Evolutionary conservation across 208 protist species (phyloP), one percentile per base, ranked within the genome.

Genomic region (Spongospora subterranea): DNA sequence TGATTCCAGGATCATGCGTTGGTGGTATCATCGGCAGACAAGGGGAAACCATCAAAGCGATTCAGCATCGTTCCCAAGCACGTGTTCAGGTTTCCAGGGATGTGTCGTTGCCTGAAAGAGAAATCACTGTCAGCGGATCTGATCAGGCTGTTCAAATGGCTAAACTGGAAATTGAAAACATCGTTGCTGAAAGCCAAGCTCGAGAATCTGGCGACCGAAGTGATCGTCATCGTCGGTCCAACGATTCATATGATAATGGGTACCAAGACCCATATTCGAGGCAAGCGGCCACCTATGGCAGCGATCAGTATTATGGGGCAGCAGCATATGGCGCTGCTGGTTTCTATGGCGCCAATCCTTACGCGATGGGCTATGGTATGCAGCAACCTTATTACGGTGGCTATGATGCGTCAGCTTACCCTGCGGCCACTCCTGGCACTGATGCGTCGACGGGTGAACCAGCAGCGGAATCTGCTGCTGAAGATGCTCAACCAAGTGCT

Each of bases 31-130:
- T 89, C 41, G 88, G 88, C 6, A 40, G 41, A n/a, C 45, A 60
- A 35, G 88, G 88, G 0, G 88, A 89, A 89, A 64, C 88, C 11
- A 89, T 89, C 40, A 89, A 89, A 43, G 46, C 40, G 0, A 46
- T 89, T 46, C 88, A 89, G 88, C 35, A 64, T 13, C 24, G 46
- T 40, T 60, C 88, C 13, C 32, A 43, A 13, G 40, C 45, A 13
- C 88, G 88, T n/a, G 46, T 89, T 46, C 88, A 89, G 88, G 46
- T 89, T 6, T 46, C 88, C 11, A 13, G 46, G 20, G 88, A 89
- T 43, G 40, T n/a, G 6, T 45, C 71, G 35, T 20, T 45, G 71
- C 71, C 71, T 20, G 71, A 82, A 43, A 6, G 71, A 20, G 71
- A 82, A 43, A 82, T 82, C n/a, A 82, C 71, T n/a, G 40, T 82